Evolutionary conservation across 2,329 filamentous ascomycete genomes (phyloP).

Genomic region (Cercospora sesami): DNA sequence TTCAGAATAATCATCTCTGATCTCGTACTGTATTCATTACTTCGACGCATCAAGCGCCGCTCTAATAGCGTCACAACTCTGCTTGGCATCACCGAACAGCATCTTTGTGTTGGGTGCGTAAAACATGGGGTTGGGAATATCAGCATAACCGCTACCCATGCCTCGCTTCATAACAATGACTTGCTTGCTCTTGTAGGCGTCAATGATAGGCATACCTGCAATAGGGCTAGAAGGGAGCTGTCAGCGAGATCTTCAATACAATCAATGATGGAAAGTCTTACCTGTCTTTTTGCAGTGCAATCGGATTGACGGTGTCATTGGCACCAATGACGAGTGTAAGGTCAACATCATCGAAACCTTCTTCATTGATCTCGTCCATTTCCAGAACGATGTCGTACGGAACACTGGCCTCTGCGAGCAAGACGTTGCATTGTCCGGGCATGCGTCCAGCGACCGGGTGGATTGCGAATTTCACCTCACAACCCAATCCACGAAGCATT

Average conservation of each 20-base stretch:
- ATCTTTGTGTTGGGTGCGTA: conserved; percentile 71
- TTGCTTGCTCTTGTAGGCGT: conserved; percentile 92
- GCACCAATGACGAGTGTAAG: conserved; percentile 82
- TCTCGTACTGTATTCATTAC: conserved; percentile 1
- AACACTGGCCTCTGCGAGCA: conserved; percentile 82
- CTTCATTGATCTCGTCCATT: conserved; percentile 96
- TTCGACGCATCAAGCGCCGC: conserved; percentile 34
- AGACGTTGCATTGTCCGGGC: conserved; percentile 90
- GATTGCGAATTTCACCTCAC: conserved; percentile 74
- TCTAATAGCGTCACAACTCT: conserved; percentile 39
- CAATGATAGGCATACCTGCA: conserved; percentile 87
- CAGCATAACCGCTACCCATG: conserved; percentile 84
- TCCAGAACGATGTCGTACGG: conserved; percentile 91
- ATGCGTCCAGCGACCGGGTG: conserved; percentile 88
- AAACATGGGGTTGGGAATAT: conserved; percentile 92
- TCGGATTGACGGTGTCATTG: conserved; percentile 90
- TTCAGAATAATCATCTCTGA: background rate
- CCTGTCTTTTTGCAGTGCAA: conserved; percentile 73
- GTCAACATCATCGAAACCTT: conserved; percentile 76
- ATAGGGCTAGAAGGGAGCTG: conserved; percentile 60
- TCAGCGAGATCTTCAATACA: conserved; percentile 16
- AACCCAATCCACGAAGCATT: conserved; percentile 69
- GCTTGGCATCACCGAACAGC: conserved; percentile 88
- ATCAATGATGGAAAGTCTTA: conserved; percentile 12
- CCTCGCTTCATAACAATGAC: conserved; percentile 90